Conservation (phyloP, 805 yeast genomes). For the Cyberlindnera sargentensis region DNA sequence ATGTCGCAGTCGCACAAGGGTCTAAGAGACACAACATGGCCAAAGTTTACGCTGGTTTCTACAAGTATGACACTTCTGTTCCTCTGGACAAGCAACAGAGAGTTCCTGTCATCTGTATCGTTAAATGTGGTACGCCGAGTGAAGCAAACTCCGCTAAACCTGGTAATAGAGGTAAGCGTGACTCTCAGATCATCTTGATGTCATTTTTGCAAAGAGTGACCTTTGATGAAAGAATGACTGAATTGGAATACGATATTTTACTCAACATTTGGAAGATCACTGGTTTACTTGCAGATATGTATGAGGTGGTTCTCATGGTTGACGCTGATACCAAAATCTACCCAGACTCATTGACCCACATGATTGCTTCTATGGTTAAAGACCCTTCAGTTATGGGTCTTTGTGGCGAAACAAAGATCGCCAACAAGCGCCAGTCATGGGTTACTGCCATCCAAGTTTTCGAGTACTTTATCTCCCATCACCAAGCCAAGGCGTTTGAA, state of each 20-base stretch:
- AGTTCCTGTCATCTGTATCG: conserved; percentile 71
- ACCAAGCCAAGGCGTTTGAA: conserved; percentile 90
- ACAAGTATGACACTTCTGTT: conserved; percentile 74
- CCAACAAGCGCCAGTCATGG: conserved; percentile 79
- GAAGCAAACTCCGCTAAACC: conserved; percentile 70
- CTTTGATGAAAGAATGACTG: conserved; percentile 92
- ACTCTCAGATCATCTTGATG: conserved; percentile 87
- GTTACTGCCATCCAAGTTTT: conserved; percentile 91
- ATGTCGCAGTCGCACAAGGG: conserved; percentile 95
- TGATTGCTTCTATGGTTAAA: conserved; percentile 83
- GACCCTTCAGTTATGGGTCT: conserved; percentile 87
- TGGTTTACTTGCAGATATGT: conserved; percentile 76
- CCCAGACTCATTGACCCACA: conserved; percentile 83
- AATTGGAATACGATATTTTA: conserved; percentile 73
- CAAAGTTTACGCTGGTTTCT: conserved; percentile 90
- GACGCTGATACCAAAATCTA: conserved; percentile 90
- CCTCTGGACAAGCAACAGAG: conserved; percentile 79
- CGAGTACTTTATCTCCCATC: conserved; percentile 90
- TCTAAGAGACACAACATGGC: conserved; percentile 96
- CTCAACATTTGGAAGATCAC: conserved; percentile 74
- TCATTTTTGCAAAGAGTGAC: conserved; percentile 81
- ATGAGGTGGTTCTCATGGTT: conserved; percentile 83
- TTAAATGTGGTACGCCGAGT: conserved; percentile 82
- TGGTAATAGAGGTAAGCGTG: conserved; percentile 95
- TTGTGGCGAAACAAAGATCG: conserved; percentile 91